Evolutionary conservation across 2,329 filamentous ascomycete species (phyloP), one percentile per base, ranked within the genome.

Genomic region (Aspergillus versicolor): DNA sequence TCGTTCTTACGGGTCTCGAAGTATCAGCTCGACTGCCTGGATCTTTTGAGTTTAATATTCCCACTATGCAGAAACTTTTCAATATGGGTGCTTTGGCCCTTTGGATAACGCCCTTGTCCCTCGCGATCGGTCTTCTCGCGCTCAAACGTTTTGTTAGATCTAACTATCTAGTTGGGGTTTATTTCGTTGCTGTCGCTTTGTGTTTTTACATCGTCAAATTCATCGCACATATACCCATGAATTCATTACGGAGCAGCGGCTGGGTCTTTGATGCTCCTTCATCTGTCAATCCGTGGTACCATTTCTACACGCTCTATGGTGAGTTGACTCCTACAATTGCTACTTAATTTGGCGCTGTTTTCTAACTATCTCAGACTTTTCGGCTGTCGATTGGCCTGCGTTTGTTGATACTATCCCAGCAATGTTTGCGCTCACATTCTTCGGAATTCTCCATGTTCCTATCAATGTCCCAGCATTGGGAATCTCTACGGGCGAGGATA

Each of bases 391-490:
- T 65, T 96, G 91, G 89, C 82, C 83, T 44, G 94, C 93, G 3
- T 83, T 99, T 48, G 77, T 82, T n/a, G 87, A 92, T 67, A 92
- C 89, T 1, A 82, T 97, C 30, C 94, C 94, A 1, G 92, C 94
- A 30, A 97, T 99, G 90, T 87, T 99, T 67, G 94, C 94, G 0
- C 78, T 99, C 59, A 97, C 94, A 0, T 99, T 99, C 79, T 99
- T 99, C 67, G 94, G 94, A 52, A 88, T 99, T 55, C 83, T 99
- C 3, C 94, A 99, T 71, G 94, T 99, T 3, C 94, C 94, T 0
- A 99, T 99, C 76, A 99, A 99, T 67, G 92, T 99, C 4, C 94
- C 94, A 2, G 94, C 94, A 2, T 78, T 99, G 57, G 94, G 91
- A 0, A 88, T 96, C 48, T 92, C 91, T 32, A 91, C 90, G 4